Evolutionary conservation across 2,329 filamentous ascomycete species (phyloP), one percentile per base, ranked within the genome.

Genomic region (Cryoendolithus antarcticus): DNA sequence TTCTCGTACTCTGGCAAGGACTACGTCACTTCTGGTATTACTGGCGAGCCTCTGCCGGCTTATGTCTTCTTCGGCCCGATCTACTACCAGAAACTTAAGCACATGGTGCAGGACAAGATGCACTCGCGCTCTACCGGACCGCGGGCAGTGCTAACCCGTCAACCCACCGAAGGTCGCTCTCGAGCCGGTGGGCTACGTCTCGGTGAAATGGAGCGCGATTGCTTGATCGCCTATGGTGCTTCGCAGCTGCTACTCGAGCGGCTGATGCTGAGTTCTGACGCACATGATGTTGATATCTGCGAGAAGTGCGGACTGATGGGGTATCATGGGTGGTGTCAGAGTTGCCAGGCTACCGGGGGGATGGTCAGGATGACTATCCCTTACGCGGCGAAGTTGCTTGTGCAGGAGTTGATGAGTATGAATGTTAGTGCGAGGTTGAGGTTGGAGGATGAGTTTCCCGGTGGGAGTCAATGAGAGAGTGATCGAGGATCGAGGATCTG

Each of bases 101-200:
- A 98, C 72, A 98, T 98, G 91, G 91, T 98, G 4, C 88, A 96
- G 62, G 91, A 98, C 61, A 98, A 98, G 67, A 96, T 98, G 91
- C 91, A 98, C 65, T 89, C 85, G 27, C 85, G 91, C 45, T 80
- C 89, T 2, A 80, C 86, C 9, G 93, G 93, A 0, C 93, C 91
- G 0, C 75, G 84, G 9, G 89, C 89, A 19, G 91, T 94, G 47
- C 71, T 98, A 15, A 98, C 91, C 1, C 79, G 91, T 6, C 91
- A 98, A 60, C 91, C 91, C 0, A 98, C 89, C 0, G 91, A 98
- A 66, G 91, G 91, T 70, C 78, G 91, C 52, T 93, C 88, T 6
- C 71, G 89, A 42, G 85, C 93, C 48, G 91, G 91, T 62, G 91
- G 91, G 61, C 70, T 98, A 32, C 80, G 91, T 59, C 68, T 98